Evolutionary conservation across 768 basidiomycete species (phyloP), one percentile per base, ranked within the genome.

Genomic region (Gyrodon lividus): DNA sequence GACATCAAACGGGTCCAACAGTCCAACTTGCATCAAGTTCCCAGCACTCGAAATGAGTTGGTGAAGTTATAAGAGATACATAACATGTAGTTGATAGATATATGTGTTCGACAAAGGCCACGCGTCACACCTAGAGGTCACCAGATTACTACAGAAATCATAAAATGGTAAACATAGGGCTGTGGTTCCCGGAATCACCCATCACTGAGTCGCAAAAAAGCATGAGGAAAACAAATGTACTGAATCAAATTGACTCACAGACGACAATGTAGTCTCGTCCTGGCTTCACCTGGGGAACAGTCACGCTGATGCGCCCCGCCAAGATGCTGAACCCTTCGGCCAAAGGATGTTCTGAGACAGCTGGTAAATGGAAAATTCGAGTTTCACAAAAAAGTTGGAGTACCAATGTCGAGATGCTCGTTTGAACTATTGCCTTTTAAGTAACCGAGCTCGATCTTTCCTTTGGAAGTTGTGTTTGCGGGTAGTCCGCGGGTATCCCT

Each of bases 101-200:
- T 26, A 26, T 26, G 7, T 26, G 24, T 26, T 26, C 24, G 33
- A 34, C n/a, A 35, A 35, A 35, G 16, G 34, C 28, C 28, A 28
- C 28, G 28, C 28, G 28, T 10, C 8, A 35, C n/a, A 35, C 12
- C 34, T 13, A 35, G 4, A 6, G 14, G 34, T 6, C 34, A 28
- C 34, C 34, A 5, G 34, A 35, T 13, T 14, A 35, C 34, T n/a
- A 35, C 34, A n/a, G 6, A 10, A 14, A 2, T 10, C n/a, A 14
- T 35, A 20, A 7, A 55, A 87, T 87, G 4, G 75, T 77, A 62
- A 87, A 86, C 34, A 72, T 38, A 0, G 81, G 82, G 61, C 81
- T 84, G 5, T 70, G 63, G 54, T 87, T 83, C 17, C 84, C 85
- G 19, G 81, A 83, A 62, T 84, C 79, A 30, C 83, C 83, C 57